Base-by-base conservation (phyloP, 768 basidiomycete genomes). In the Sistotremastrum niveocremeum region DNA sequence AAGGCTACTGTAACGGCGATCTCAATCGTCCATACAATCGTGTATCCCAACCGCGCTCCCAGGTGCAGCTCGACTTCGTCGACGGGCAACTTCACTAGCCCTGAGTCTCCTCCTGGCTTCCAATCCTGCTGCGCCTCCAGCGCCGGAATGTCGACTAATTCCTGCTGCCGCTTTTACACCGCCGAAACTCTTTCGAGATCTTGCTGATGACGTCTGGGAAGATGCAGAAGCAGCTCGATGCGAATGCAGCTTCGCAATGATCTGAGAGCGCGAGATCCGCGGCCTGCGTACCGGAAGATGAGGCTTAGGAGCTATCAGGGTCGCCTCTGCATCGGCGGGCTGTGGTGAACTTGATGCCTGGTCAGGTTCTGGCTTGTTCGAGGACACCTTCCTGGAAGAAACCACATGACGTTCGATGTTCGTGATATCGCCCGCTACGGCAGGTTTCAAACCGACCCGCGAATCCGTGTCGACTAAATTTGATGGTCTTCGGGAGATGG, bases 261-360 rank as follows among this genome's bases (percentile, higher is more conserved):
- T 82, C 50, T 79, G 81, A 30, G 83, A 84, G 36, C 86, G 74
- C 38, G 85, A 88, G 51, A 88, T 84, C 6, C 84, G 74, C 4
- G 85, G 85, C 57, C 77, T 79, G 47, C 81, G 73, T 6, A 72
- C 68, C 30, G 67, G 34, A 5, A 48, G 40, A 10, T 40, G 44
- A 6, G 49, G 42, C 34, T 47, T 47, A 1, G 46, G 46, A 8
- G 34, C 36, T 20, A 12, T 33, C 41, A 52, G 12, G 63, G 47
- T 10, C 56, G 50, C 47, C 63, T 65, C 4, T 56, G 56, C 45
- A 60, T 62, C 10, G 54, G 52, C 11, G 59, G 54, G 7, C 54
- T 48, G 6, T 29, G 55, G 58, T 11, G 38, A 34, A 31, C 45
- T 35, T 6, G 51, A 32, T 2, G 33, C 47, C 31, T 32, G 29